Percentiles rank a stretch among this genome's conserved stretches.
Evolutionary conservation across 352 stramenopile genomes (phyloP).

Genomic region (Phytophthora hybrid): DNA sequence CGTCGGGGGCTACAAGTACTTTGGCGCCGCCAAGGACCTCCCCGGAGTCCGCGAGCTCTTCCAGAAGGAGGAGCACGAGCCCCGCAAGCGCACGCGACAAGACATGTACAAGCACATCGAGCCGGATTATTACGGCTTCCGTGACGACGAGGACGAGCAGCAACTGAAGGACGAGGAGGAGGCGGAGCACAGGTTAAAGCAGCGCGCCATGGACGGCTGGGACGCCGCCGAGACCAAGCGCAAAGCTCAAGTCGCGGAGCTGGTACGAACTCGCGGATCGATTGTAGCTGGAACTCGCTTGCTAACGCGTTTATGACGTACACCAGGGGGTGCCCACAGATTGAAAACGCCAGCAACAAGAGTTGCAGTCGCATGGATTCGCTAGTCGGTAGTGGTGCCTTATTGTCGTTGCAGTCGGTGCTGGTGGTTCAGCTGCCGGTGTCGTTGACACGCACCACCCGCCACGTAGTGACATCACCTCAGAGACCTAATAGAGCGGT

Average conservation of each 20-base stretch:
- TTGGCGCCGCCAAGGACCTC: constrained; percentile 96
- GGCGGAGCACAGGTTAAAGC: constrained; percentile 54
- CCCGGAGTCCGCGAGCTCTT: constrained; percentile 97
- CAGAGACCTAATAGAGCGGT: neutral
- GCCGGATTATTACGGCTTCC: constrained; percentile 85
- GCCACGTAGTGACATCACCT: neutral
- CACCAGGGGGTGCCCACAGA: constrained; percentile 19
- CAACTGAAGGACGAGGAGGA: constrained; percentile 57
- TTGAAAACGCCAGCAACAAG: constrained; percentile 8
- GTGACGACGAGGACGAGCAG: constrained; percentile 70
- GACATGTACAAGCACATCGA: constrained; percentile 94
- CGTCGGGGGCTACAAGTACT: constrained; percentile 95
- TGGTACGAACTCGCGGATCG: constrained; percentile 31
- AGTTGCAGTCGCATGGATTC: constrained; percentile 1
- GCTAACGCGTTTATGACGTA: neutral
- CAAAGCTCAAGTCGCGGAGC: constrained; percentile 42
- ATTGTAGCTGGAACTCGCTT: neutral
- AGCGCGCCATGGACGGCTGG: constrained; percentile 67
- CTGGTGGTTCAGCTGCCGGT: neutral
- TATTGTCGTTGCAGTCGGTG: neutral
- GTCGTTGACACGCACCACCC: constrained; percentile 4
- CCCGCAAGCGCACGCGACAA: constrained; percentile 61
- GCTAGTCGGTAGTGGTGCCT: constrained; percentile 5
- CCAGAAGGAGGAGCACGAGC: constrained; percentile 76
- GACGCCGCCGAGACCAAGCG: constrained; percentile 56